Percentiles rank a stretch among this genome's conserved stretches.
Conservation (phyloP, 495 filamentous ascomycete genomes). For the Hypomontagnella submonticulosa region DNA sequence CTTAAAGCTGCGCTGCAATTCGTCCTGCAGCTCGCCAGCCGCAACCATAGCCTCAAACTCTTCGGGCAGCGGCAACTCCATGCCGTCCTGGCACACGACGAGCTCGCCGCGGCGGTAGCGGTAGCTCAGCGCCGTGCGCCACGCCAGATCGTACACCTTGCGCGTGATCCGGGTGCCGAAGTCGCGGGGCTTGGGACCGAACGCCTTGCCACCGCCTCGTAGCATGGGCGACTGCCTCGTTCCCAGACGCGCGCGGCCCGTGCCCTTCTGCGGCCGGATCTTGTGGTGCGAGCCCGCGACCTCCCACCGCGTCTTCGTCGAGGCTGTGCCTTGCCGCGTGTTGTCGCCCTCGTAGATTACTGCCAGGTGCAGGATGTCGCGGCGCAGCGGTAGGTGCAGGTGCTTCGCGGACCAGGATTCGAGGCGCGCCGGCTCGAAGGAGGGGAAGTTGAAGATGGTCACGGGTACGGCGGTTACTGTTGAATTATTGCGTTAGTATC, state of each 20-base stretch:
- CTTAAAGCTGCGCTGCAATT: slow-evolving; percentile 60
- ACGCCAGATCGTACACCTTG: slow-evolving; percentile 96
- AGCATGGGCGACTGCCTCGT: slow-evolving; percentile 84
- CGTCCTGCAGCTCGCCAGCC: slow-evolving; percentile 40
- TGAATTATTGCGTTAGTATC: slow-evolving; percentile 33
- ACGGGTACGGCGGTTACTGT: slow-evolving; percentile 71
- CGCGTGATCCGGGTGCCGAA: slow-evolving; percentile 83
- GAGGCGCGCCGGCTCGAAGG: slow-evolving; percentile 84
- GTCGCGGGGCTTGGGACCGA: slow-evolving; percentile 88
- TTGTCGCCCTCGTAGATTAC: slow-evolving; percentile 92
- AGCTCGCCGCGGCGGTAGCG: slow-evolving; percentile 87
- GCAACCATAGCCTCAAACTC: slow-evolving; percentile 51
- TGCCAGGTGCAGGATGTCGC: slow-evolving; percentile 93
- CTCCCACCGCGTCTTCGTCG: slow-evolving; percentile 83
- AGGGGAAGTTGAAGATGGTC: slow-evolving; percentile 90
- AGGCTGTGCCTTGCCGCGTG: slow-evolving; percentile 87
- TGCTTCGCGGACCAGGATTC: slow-evolving; percentile 82
- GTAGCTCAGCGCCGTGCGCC: slow-evolving; percentile 93
- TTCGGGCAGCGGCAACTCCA: slow-evolving; percentile 66
- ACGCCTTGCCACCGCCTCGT: slow-evolving; percentile 83
- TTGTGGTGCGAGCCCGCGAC: slow-evolving; percentile 85
- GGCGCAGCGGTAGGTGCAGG: slow-evolving; percentile 84
- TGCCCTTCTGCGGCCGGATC: slow-evolving; percentile 85
- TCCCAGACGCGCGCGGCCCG: slow-evolving; percentile 80
- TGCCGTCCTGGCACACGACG: slow-evolving; percentile 78